phyloP scores from a whole-genome alignment of 2,329 filamentous ascomycete species.

The Colletotrichum ledebouriae region DNA sequence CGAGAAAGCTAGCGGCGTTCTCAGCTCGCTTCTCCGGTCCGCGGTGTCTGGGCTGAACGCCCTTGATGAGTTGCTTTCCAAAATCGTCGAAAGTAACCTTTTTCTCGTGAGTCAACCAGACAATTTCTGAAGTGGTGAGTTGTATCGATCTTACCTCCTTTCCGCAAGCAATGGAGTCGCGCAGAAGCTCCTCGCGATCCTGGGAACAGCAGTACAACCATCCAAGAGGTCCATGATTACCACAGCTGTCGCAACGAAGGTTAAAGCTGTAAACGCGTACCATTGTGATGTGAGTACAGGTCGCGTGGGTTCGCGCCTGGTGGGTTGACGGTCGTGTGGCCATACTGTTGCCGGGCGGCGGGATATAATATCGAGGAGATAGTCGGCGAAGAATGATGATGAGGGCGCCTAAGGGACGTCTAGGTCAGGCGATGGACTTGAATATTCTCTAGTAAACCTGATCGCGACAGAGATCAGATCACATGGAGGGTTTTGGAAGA shows the following conservation, averaged over 20 bases:
- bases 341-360: constrained; percentile 26
- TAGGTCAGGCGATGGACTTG: constrained; percentile 7
- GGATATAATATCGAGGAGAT: constrained; percentile 11
- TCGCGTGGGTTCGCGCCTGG: constrained; percentile 19
- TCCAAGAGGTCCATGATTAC: constrained; percentile 67
- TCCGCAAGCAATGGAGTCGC: constrained; percentile 52
- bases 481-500: background rate
- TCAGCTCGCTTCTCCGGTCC: constrained; percentile 58
- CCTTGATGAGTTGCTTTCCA: constrained; percentile 49
- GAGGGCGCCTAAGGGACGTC: background rate
- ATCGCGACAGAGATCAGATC: background rate
- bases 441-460: background rate
- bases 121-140: constrained; percentile 36
- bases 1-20: constrained; percentile 58
- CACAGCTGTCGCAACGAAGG: constrained; percentile 71
- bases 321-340: constrained; percentile 6
- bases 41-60: constrained; percentile 53
- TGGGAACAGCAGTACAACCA: constrained; percentile 83
- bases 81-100: constrained; percentile 54
- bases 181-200: constrained; percentile 63
- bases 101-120: constrained; percentile 41
- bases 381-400: background rate
- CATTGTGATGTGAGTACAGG: constrained; percentile 78
- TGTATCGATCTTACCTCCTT: constrained; percentile 42
- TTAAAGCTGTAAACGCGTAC: constrained; percentile 71